phyloP scores from a whole-genome alignment of 768 basidiomycete genomes.

The Boletales sp. region DNA sequence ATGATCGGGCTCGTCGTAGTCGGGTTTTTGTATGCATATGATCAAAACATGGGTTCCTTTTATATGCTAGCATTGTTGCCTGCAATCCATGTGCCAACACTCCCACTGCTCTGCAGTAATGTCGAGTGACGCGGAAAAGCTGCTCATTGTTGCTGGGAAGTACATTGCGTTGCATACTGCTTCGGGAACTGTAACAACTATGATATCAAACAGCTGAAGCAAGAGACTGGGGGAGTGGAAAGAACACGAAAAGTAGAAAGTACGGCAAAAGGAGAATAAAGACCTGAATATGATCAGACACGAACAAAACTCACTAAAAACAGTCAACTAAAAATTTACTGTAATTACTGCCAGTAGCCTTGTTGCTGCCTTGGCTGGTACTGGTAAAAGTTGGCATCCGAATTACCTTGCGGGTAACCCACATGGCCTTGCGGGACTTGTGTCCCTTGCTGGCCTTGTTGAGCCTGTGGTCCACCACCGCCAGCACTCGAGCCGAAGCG shows the following conservation, averaged over 20 bases:
- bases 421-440: conserved; percentile 40
- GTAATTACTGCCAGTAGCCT: conserved; percentile 48
- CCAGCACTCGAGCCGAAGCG: conserved; percentile 43
- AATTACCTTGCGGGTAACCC: conserved; percentile 51
- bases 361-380: conserved; percentile 68
- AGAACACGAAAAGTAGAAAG: conserved; percentile 1
- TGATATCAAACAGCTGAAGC: conserved; percentile 30
- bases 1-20: not conserved
- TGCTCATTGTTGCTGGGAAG: conserved; percentile 25
- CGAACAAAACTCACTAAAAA: not conserved
- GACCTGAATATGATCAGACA: not conserved
- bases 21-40: not conserved
- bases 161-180: conserved; percentile 29
- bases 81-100: conserved; percentile 2
- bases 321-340: conserved; percentile 8
- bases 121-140: not conserved
- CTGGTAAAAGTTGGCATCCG: conserved; percentile 66
- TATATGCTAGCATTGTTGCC: too few species aligned
- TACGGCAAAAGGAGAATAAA: conserved; percentile 6
- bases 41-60: too few species aligned
- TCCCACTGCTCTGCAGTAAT: not conserved
- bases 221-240: conserved; percentile 8
- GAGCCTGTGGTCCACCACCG: conserved; percentile 45
- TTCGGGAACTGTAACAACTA: conserved; percentile 22
- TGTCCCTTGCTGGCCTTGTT: conserved; percentile 39